Conservation (phyloP, 495 filamentous ascomycete species). For the Podospora bellae-mahoneyi region DNA sequence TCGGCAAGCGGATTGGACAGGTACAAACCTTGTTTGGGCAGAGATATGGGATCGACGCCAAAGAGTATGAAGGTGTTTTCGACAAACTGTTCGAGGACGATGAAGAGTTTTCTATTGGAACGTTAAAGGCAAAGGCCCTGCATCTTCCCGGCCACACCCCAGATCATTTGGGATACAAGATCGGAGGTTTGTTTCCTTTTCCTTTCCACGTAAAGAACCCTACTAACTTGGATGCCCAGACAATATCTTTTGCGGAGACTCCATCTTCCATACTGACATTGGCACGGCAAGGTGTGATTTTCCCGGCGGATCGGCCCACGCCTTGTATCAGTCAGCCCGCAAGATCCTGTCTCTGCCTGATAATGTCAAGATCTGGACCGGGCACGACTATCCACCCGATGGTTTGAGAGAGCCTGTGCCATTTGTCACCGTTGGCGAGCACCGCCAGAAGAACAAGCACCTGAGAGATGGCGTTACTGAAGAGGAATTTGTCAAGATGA, state of each 20-base stretch:
- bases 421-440: constrained; percentile 49
- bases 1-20: constrained; percentile 53
- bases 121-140: constrained; percentile 42
- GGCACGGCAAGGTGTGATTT: constrained; percentile 60
- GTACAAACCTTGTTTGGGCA: constrained; percentile 50
- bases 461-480: constrained; percentile 40
- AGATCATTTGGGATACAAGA: constrained; percentile 58
- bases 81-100: constrained; percentile 53
- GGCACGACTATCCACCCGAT: constrained; percentile 48
- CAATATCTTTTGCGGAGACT: constrained; percentile 60
- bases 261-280: constrained; percentile 56
- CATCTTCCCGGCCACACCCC: constrained; percentile 62
- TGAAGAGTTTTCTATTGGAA: constrained; percentile 49
- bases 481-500: constrained; percentile 48
- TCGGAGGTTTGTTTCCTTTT: constrained; percentile 40
- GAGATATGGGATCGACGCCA: constrained; percentile 43
- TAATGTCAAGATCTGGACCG: constrained; percentile 50
- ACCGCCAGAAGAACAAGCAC: constrained; percentile 52
- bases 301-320: constrained; percentile 49
- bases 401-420: constrained; percentile 33
- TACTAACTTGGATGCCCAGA: constrained; percentile 16
- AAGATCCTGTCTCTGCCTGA: constrained; percentile 47
- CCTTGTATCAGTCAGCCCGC: constrained; percentile 45
- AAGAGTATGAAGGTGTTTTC: constrained; percentile 47
- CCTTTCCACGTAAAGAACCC: neutral